These are phyloP conservation scores for Arabidopsis arenosa DNA, from an alignment of 345 rosid species.

Conservation along the genomic window DNA sequence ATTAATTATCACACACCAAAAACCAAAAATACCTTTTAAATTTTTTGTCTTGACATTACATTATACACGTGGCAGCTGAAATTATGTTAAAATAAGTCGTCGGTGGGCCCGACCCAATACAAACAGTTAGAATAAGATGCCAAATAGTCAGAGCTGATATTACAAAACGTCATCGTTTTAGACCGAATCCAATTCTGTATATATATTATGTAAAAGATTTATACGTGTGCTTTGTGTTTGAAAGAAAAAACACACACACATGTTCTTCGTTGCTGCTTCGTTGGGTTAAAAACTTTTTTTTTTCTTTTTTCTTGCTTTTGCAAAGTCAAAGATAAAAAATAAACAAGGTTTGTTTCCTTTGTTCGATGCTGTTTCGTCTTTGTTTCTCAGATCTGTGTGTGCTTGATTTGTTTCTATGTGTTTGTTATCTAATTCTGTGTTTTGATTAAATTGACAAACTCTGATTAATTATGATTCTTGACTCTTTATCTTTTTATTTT, in stretches of 20 bases:
- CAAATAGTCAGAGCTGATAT: slow-evolving; percentile 36
- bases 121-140: slow-evolving; percentile 38
- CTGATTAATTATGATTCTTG: background rate
- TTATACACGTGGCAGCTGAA: slow-evolving; percentile 38
- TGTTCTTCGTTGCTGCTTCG: slow-evolving; percentile 45
- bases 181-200: slow-evolving; percentile 41
- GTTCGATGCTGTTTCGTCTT: background rate
- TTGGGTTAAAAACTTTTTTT: slow-evolving; percentile 34
- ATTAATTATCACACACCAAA: background rate
- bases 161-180: slow-evolving; percentile 39
- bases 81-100: slow-evolving; percentile 36
- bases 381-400: slow-evolving; percentile 37
- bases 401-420: slow-evolving; percentile 13
- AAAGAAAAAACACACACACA: slow-evolving; percentile 31
- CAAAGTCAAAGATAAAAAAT: slow-evolving; percentile 34
- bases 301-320: slow-evolving; percentile 16
- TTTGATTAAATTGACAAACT: slow-evolving; percentile 5
- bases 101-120: slow-evolving; percentile 36
- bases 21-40: background rate
- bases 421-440: background rate
- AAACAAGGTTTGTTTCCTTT: slow-evolving; percentile 32
- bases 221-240: slow-evolving; percentile 38
- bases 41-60: background rate
- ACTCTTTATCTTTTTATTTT: background rate
- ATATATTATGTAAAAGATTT: slow-evolving; percentile 18